Conservation (phyloP, 805 yeast species). For the Yamadazyma nakazawae region DNA sequence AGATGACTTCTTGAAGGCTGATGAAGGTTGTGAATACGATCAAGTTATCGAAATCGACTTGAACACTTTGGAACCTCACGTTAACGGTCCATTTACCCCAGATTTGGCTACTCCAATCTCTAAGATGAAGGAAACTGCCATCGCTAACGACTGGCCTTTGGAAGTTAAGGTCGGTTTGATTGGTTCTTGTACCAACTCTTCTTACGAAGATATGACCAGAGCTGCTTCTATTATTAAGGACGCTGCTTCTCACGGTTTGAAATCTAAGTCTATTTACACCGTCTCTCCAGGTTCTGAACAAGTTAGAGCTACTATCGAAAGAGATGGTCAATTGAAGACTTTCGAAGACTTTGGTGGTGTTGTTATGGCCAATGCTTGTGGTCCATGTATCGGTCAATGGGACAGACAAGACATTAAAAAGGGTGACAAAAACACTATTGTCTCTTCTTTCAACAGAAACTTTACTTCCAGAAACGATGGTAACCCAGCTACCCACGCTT, state of each 20-base stretch:
- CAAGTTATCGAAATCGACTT: conserved; percentile 88
- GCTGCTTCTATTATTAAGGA: conserved; percentile 89
- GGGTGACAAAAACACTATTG: conserved; percentile 95
- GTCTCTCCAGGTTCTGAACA: conserved; percentile 99
- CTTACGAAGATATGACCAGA: conserved; percentile 97
- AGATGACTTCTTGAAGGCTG: conserved; percentile 71
- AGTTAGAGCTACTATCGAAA: conserved; percentile 95
- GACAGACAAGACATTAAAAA: conserved; percentile 89
- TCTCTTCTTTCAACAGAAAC: conserved; percentile 96
- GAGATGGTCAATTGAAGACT: conserved; percentile 89
- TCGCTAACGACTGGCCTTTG: conserved; percentile 86
- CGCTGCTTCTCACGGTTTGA: conserved; percentile 87
- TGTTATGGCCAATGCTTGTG: conserved; percentile 97
- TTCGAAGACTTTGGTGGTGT: conserved; percentile 91
- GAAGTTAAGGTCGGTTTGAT: conserved; percentile 92
- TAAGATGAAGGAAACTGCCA: conserved; percentile 77
- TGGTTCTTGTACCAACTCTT: conserved; percentile 98
- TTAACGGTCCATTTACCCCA: conserved; percentile 98
- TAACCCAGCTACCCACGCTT: conserved; percentile 95
- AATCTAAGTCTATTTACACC: conserved; percentile 86
- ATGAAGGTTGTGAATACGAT: conserved; percentile 91
- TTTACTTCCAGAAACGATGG: conserved; percentile 98
- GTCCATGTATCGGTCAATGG: conserved; percentile 99
- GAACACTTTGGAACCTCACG: conserved; percentile 86
- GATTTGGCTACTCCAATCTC: conserved; percentile 96